phyloP scores from a whole-genome alignment of 75 land plant genomes.

The Isoetes taiwanensis region DNA sequence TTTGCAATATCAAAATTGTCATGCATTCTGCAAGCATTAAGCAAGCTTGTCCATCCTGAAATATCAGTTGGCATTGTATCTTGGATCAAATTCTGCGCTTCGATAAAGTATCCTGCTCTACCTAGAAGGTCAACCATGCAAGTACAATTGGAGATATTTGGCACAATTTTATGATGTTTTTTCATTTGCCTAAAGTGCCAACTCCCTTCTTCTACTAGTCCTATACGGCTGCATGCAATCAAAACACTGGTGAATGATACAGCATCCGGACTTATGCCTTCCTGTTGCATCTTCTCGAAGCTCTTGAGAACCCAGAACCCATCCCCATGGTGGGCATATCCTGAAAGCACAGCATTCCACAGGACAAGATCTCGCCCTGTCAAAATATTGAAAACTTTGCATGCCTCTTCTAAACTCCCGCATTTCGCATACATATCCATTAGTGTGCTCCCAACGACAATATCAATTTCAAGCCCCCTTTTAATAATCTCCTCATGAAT shows the following conservation, averaged over 20 bases:
- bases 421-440: not conserved
- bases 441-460: not conserved
- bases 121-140: too few relatives aligned
- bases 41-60: too few relatives aligned
- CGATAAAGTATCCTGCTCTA: too few relatives aligned
- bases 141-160: too few relatives aligned
- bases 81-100: too few relatives aligned
- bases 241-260: not conserved
- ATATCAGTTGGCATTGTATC: too few relatives aligned
- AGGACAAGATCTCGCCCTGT: not conserved
- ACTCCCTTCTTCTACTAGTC: not conserved
- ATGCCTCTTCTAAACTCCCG: not conserved
- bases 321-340: not conserved
- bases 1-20: too few relatives aligned
- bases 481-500: too few relatives aligned
- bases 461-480: not conserved
- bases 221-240: not conserved
- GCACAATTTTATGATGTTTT: too few relatives aligned
- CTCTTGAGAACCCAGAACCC: not conserved
- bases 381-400: not conserved
- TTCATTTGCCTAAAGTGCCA: too few relatives aligned
- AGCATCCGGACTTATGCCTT: not conserved
- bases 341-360: conserved; percentile 1
- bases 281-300: not conserved
- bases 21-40: too few relatives aligned